Evolutionary conservation across 2,329 filamentous ascomycete species (phyloP).

Genomic region (Biscogniauxia mediterranea): DNA sequence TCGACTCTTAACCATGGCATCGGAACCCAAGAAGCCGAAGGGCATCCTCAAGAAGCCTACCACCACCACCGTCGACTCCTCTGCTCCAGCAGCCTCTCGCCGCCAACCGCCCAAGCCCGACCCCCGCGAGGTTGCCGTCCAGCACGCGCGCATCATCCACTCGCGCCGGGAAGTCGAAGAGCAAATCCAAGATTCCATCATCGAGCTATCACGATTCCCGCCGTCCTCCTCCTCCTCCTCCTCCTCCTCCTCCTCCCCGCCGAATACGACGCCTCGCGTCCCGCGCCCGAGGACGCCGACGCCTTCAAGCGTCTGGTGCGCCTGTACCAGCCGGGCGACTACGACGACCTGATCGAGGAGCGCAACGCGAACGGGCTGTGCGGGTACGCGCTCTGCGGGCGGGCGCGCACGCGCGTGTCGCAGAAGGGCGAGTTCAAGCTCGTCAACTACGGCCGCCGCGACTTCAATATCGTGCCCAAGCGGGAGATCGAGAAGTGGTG

Average conservation of each 20-base stretch:
- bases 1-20: slow-evolving; percentile 41
- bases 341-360: slow-evolving; percentile 84
- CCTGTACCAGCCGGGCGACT: slow-evolving; percentile 82
- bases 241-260: slow-evolving; percentile 3
- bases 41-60: slow-evolving; percentile 62
- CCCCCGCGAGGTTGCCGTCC: slow-evolving; percentile 65
- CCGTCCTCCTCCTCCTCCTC: slow-evolving; percentile 30
- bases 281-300: slow-evolving; percentile 57
- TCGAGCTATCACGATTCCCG: slow-evolving; percentile 66
- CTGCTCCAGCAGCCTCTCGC: slow-evolving; percentile 30
- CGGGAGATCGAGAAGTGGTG: slow-evolving; percentile 86
- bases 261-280: slow-evolving; percentile 30
- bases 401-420: slow-evolving; percentile 55
- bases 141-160: slow-evolving; percentile 81
- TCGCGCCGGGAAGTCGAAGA: slow-evolving; percentile 76
- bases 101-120: slow-evolving; percentile 36
- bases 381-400: slow-evolving; percentile 78
- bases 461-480: slow-evolving; percentile 66
- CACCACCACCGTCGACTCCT: slow-evolving; percentile 40
- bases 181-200: slow-evolving; percentile 68
- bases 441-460: slow-evolving; percentile 48
- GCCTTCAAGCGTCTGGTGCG: slow-evolving; percentile 66
- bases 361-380: slow-evolving; percentile 81
- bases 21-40: slow-evolving; percentile 40
- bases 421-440: slow-evolving; percentile 67